Evolutionary conservation across 73 alveolate genomes (phyloP).

Genomic region (Paramecium biaurelia): DNA sequence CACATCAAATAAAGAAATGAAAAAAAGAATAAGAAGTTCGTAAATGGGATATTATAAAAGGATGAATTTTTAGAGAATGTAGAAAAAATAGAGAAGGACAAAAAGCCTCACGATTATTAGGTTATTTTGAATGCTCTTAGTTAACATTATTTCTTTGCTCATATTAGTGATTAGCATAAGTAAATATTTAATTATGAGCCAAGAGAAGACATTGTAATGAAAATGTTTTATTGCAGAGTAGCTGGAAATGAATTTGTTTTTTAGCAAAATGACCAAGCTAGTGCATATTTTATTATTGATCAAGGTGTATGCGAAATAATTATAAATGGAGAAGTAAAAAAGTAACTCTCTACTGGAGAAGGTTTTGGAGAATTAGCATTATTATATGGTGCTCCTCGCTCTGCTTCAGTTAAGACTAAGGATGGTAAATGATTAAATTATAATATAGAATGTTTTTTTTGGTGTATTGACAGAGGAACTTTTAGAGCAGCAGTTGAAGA

Average conservation of each 20-base stretch:
- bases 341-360: slow-evolving; percentile 52
- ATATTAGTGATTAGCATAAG: slow-evolving; percentile 16
- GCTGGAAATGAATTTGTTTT: slow-evolving; percentile 27
- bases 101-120: slow-evolving; percentile 20
- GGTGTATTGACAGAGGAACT: slow-evolving; percentile 69
- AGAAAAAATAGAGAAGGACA: neutral
- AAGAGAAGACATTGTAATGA: slow-evolving; percentile 59
- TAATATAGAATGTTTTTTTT: slow-evolving; percentile 13
- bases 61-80: slow-evolving; percentile 3
- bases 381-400: slow-evolving; percentile 73
- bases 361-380: slow-evolving; percentile 80
- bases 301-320: slow-evolving; percentile 48
- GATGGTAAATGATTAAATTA: neutral
- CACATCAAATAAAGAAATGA: slow-evolving; percentile 33
- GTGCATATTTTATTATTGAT: slow-evolving; percentile 54
- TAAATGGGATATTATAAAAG: neutral
- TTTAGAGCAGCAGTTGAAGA: slow-evolving; percentile 68
- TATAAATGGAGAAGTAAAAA: slow-evolving; percentile 52
- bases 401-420: slow-evolving; percentile 62
- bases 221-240: slow-evolving; percentile 58
- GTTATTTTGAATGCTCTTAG: neutral
- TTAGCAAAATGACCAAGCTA: slow-evolving; percentile 51
- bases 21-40: slow-evolving; percentile 26
- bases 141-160: slow-evolving; percentile 20
- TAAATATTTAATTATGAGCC: neutral